Evolutionary conservation across 2,329 filamentous ascomycete genomes (phyloP).

Genomic region (Fusarium phyllophilum): DNA sequence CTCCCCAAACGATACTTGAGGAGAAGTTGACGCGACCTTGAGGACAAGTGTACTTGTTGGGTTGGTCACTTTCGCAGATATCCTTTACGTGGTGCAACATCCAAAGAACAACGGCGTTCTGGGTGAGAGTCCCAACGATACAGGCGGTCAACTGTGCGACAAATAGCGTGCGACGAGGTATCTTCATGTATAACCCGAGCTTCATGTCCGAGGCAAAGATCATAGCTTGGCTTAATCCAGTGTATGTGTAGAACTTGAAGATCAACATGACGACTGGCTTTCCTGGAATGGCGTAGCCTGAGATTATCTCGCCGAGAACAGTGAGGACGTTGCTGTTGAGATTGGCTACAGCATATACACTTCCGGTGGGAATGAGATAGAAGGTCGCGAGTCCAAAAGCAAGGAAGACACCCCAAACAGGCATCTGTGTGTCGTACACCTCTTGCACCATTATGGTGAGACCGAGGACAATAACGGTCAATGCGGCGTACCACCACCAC

Average conservation of each 20-base stretch:
- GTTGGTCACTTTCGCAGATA: not conserved
- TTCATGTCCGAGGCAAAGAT: slow-evolving; percentile 6
- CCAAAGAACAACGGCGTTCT: not conserved
- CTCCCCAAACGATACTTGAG: not conserved
- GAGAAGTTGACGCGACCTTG: slow-evolving; percentile 1
- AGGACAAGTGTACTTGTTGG: not conserved
- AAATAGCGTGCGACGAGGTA: not conserved
- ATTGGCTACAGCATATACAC: not conserved
- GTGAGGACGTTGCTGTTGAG: not conserved
- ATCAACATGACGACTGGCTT: slow-evolving; percentile 1
- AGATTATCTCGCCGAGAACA: not conserved
- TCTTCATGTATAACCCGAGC: slow-evolving; percentile 1
- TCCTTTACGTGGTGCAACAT: slow-evolving; percentile 3
- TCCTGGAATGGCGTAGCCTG: not conserved
- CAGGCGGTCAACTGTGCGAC: not conserved
- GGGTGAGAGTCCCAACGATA: not conserved
- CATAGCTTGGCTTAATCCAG: not conserved
- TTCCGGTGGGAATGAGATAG: not conserved
- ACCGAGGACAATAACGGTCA: not conserved
- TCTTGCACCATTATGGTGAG: slow-evolving; percentile 7
- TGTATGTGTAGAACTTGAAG: slow-evolving; percentile 8
- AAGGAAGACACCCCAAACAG: not conserved
- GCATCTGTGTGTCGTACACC: not conserved
- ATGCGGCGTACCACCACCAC: not conserved
- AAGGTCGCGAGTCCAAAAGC: not conserved